phyloP scores from a whole-genome alignment of 2,329 filamentous ascomycete species.

The Lecanicillium sp. region DNA sequence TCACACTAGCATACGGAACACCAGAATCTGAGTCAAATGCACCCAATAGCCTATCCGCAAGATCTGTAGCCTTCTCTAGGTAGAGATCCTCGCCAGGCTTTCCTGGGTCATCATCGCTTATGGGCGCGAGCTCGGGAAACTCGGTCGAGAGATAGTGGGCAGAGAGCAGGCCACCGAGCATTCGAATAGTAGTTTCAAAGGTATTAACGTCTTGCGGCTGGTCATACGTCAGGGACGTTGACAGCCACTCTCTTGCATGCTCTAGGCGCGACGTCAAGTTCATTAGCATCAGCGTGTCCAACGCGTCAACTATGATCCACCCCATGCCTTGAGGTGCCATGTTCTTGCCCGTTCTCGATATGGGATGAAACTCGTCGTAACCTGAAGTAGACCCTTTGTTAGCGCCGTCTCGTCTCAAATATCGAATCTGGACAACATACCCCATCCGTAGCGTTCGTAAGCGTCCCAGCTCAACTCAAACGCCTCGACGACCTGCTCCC shows the following conservation, averaged over 20 bases:
- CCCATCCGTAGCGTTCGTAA: constrained; percentile 92
- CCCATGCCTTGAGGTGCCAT: constrained; percentile 88
- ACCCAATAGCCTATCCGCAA: constrained; percentile 78
- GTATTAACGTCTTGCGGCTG: constrained; percentile 95
- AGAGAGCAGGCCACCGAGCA: constrained; percentile 87
- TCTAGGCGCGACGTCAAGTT: constrained; percentile 81
- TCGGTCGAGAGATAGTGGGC: constrained; percentile 90
- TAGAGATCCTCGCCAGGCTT: constrained; percentile 81
- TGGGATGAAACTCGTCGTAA: constrained; percentile 79
- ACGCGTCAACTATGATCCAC: constrained; percentile 95
- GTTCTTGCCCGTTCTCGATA: constrained; percentile 68
- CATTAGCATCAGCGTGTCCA: constrained; percentile 98
- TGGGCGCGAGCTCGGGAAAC: constrained; percentile 71
- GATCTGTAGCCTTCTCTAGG: constrained; percentile 88
- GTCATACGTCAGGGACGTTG: constrained; percentile 72
- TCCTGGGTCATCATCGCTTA: constrained; percentile 63
- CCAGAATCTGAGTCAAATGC: constrained; percentile 86
- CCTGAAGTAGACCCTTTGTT: constrained; percentile 33
- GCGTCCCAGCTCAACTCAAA: constrained; percentile 90
- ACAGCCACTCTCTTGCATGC: constrained; percentile 84
- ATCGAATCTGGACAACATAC: constrained; percentile 41
- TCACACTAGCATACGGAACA: constrained; percentile 84
- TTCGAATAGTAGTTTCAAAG: constrained; percentile 96
- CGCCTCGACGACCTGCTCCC: constrained; percentile 77
- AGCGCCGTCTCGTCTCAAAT: neutral